These are phyloP conservation scores for Xylaria sp. DNA, from an alignment of 2,329 filamentous ascomycete species.

Conservation along the genomic window DNA sequence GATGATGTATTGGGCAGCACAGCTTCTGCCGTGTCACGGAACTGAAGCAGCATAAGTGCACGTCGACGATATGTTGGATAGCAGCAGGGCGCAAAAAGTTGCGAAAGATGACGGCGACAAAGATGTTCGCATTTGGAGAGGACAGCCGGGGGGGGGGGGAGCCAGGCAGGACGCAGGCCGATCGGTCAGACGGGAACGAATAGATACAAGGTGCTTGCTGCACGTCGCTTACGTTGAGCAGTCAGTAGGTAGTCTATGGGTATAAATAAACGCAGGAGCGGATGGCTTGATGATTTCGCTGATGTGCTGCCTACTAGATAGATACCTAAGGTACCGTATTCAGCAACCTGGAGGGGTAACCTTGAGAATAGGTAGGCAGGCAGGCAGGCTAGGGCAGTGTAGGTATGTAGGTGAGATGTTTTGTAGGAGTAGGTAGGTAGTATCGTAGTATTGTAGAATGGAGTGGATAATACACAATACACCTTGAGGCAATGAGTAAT, in stretches of 20 bases:
- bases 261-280: neutral
- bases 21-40: slow-evolving; percentile 34
- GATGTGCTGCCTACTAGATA: neutral
- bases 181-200: neutral
- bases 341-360: neutral
- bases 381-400: neutral
- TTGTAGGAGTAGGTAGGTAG: no score
- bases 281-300: neutral
- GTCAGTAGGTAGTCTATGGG: neutral
- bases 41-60: slow-evolving; percentile 33
- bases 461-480: no score
- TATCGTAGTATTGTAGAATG: no score
- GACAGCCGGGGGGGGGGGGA: neutral
- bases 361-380: neutral
- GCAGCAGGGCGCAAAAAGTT: slow-evolving; percentile 10
- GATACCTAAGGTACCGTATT: neutral
- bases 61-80: slow-evolving; percentile 14
- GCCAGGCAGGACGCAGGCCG: neutral
- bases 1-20: slow-evolving; percentile 32
- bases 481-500: no score
- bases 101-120: neutral
- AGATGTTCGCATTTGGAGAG: slow-evolving; percentile 19
- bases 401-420: no score
- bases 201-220: neutral
- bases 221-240: slow-evolving; percentile 11